Evolutionary conservation across 345 rosid genomes (phyloP).

Genomic region (Ceriops decandra): DNA sequence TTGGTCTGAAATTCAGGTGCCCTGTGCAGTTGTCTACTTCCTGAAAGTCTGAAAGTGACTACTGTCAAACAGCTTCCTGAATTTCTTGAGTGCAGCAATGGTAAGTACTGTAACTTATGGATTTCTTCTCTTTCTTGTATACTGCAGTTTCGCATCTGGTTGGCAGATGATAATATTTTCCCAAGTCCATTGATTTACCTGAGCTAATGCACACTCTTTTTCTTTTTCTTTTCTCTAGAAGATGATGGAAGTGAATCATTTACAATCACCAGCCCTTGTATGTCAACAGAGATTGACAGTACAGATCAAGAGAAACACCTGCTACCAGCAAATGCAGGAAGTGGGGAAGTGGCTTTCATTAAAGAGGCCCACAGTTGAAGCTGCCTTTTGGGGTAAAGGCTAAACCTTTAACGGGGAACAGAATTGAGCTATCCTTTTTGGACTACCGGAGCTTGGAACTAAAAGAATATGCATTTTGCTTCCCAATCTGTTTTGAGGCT

Average conservation of each 20-base stretch:
- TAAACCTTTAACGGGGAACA: background rate
- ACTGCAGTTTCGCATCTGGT: background rate
- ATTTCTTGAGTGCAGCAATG: constrained; percentile 42
- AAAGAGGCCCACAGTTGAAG: constrained; percentile 35
- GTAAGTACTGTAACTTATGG: constrained; percentile 15
- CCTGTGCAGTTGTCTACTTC: constrained; percentile 68
- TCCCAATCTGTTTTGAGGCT: constrained; percentile 7
- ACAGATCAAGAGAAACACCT: constrained; percentile 49
- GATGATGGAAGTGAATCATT: constrained; percentile 50
- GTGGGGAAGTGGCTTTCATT: constrained; percentile 48
- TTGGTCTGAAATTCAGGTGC: constrained; percentile 41
- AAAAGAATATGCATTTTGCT: background rate
- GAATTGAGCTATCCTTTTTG: background rate
- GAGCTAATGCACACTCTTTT: too few relatives aligned
- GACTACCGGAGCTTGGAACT: constrained; percentile 10
- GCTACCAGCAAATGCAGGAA: constrained; percentile 31
- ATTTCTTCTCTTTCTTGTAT: background rate
- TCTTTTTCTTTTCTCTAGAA: constrained; percentile 16
- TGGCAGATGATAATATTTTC: background rate
- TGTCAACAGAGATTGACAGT: constrained; percentile 48
- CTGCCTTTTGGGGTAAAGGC: background rate
- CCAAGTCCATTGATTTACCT: too few relatives aligned
- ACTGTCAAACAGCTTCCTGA: constrained; percentile 61
- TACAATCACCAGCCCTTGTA: constrained; percentile 32
- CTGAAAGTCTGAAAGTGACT: constrained; percentile 75